Evolutionary conservation across 768 basidiomycete genomes (phyloP).

Genomic region (Cystoderma amianthinum): DNA sequence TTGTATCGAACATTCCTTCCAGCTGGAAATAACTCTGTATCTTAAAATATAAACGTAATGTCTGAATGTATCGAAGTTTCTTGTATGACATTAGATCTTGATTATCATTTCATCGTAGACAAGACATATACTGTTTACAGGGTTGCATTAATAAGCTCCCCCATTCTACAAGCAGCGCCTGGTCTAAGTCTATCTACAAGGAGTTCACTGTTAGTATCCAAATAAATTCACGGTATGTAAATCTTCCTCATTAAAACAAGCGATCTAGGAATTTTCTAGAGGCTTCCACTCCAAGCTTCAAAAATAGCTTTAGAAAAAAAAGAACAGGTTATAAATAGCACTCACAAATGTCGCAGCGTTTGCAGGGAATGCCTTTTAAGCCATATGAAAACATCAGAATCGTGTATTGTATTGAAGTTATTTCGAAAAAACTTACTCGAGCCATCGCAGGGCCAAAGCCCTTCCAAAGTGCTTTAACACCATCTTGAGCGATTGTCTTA

Average conservation of each 20-base stretch:
- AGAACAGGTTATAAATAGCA: slow-evolving; percentile 15
- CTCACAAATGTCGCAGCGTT: slow-evolving; percentile 92
- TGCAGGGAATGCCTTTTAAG: slow-evolving; percentile 82
- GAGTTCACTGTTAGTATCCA: too few relatives aligned
- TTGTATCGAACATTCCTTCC: slow-evolving; percentile 66
- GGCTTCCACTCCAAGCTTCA: slow-evolving; percentile 85
- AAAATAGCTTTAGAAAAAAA: slow-evolving; percentile 1
- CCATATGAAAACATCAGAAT: background rate
- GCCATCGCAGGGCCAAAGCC: slow-evolving; percentile 98
- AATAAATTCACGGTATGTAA: too few relatives aligned
- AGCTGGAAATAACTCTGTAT: slow-evolving; percentile 58
- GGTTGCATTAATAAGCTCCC: too few relatives aligned
- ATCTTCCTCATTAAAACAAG: slow-evolving; percentile 48
- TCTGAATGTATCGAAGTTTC: background rate
- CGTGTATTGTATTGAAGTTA: too few relatives aligned
- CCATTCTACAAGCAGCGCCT: too few relatives aligned
- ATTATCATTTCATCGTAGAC: too few relatives aligned
- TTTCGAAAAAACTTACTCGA: slow-evolving; percentile 43
- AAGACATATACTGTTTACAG: too few relatives aligned
- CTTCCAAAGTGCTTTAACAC: slow-evolving; percentile 86
- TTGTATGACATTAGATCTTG: too few relatives aligned
- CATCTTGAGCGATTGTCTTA: slow-evolving; percentile 89
- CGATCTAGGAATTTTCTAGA: slow-evolving; percentile 79
- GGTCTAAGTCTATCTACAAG: too few relatives aligned
- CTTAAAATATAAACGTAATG: background rate